Evolutionary conservation across 805 yeast genomes (phyloP), one percentile per base, ranked within the genome.

Genomic region (Blastobotrys muscicola): DNA sequence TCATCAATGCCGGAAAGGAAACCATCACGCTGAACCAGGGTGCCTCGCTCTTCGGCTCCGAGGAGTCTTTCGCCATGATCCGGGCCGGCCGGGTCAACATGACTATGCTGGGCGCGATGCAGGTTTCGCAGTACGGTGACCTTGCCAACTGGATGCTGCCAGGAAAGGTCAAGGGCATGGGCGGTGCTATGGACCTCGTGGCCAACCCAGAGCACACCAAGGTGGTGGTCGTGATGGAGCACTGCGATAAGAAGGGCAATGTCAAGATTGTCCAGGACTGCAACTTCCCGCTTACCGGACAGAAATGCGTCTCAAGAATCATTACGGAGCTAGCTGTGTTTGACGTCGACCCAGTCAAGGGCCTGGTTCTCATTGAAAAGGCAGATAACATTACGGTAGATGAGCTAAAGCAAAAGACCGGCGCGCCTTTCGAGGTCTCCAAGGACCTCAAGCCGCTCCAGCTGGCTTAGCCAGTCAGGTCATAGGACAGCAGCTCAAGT

Each of bases 71-170:
- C 47, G 69, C 65, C 26, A 67, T 72, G 71, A 72, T 72, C 37
- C 61, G 77, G 32, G 60, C 70, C 4, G 76, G 76, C 7, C 64
- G 67, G 48, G 60, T 72, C 35, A 61, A 66, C 45, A 51, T 69
- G 45, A 64, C 75, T 1, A 62, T 72, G 36, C 58, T 72, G 11
- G 77, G 77, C 4, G 76, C 73, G 9, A 61, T 72, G 57, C 75
- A 72, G 52, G 76, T 72, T 4, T 66, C 74, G 1, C 61, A 62
- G 36, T 57, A 47, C 38, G 76, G 76, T 33, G 76, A 72, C 45
- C 62, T 72, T 33, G 76, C 77, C 33, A 72, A 72, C 54, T 72
- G 76, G 75, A 74, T 71, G 20, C 59, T 72, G 3, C 76, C 77
- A 1, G 75, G 76, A 6, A 59, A 65, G 45, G 67, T 72, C 36